These are phyloP conservation scores for Fusarium aywerte DNA, from an alignment of 2,329 filamentous ascomycete species.

Conservation along the genomic window DNA sequence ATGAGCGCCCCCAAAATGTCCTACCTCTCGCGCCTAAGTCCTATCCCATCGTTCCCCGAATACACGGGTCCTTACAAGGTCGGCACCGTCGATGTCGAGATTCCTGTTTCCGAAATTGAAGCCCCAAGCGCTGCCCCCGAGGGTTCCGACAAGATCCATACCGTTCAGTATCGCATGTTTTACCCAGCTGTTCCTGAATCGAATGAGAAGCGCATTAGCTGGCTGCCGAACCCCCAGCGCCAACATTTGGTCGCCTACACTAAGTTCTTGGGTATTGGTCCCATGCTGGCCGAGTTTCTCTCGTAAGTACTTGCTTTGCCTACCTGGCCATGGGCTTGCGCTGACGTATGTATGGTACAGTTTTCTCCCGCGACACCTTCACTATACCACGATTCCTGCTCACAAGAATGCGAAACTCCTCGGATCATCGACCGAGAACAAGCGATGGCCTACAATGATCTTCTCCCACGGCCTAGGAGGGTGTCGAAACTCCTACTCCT, in stretches of 20 bases:
- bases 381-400: conserved; percentile 78
- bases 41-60: conserved; percentile 76
- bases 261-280: conserved; percentile 75
- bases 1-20: conserved; percentile 54
- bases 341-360: conserved; percentile 52
- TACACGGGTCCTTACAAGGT: conserved; percentile 79
- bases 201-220: conserved; percentile 71
- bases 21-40: conserved; percentile 68
- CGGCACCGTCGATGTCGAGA: conserved; percentile 80
- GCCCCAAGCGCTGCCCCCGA: conserved; percentile 65
- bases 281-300: conserved; percentile 66
- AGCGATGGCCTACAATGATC: conserved; percentile 81
- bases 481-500: conserved; percentile 85
- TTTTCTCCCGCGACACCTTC: conserved; percentile 75
- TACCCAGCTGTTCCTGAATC: conserved; percentile 73
- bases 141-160: conserved; percentile 69
- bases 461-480: conserved; percentile 90
- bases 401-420: conserved; percentile 76
- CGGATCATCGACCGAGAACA: conserved; percentile 57
- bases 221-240: conserved; percentile 82
- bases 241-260: conserved; percentile 80
- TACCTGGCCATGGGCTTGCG: neutral
- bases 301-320: conserved; percentile 59
- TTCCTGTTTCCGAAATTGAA: conserved; percentile 71
- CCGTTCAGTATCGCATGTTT: conserved; percentile 83